These are phyloP conservation scores for Psidium guajava DNA, from an alignment of 345 rosid genomes.

Conservation along the genomic window DNA sequence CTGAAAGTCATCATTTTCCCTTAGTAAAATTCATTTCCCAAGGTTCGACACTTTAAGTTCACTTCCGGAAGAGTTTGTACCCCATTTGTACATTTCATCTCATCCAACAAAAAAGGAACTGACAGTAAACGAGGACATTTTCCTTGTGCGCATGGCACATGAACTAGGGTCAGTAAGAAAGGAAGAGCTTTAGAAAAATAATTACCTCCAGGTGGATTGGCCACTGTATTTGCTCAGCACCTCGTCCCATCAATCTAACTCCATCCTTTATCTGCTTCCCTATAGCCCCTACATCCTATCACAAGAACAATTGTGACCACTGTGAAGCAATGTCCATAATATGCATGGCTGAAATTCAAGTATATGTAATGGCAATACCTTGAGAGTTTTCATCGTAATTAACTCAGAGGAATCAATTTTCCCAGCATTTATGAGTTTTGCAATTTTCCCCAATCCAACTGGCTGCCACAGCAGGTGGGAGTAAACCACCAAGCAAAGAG, in stretches of 20 bases:
- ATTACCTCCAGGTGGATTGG: slow-evolving; percentile 92
- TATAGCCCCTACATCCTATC: slow-evolving; percentile 68
- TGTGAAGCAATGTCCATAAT: not conserved
- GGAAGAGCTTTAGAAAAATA: not conserved
- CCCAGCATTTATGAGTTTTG: slow-evolving; percentile 80
- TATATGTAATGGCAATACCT: slow-evolving; percentile 23
- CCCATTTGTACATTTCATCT: not conserved
- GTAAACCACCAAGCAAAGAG: not conserved
- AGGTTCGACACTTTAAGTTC: not conserved
- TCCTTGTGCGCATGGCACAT: not conserved
- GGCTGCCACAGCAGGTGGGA: slow-evolving; percentile 44
- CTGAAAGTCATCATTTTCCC: not conserved
- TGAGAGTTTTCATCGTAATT: slow-evolving; percentile 95
- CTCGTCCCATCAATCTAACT: slow-evolving; percentile 94
- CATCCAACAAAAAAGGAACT: not conserved
- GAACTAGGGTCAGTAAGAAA: not conserved
- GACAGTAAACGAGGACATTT: not conserved
- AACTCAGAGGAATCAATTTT: slow-evolving; percentile 93
- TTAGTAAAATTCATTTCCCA: not conserved
- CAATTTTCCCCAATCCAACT: slow-evolving; percentile 87
- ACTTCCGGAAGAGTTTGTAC: not conserved
- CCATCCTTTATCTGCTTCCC: slow-evolving; percentile 94
- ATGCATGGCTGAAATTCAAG: not conserved
- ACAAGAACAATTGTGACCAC: not conserved
- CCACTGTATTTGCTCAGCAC: slow-evolving; percentile 82